Conservation (phyloP, 768 basidiomycete species). For the Amanita exitialis region DNA sequence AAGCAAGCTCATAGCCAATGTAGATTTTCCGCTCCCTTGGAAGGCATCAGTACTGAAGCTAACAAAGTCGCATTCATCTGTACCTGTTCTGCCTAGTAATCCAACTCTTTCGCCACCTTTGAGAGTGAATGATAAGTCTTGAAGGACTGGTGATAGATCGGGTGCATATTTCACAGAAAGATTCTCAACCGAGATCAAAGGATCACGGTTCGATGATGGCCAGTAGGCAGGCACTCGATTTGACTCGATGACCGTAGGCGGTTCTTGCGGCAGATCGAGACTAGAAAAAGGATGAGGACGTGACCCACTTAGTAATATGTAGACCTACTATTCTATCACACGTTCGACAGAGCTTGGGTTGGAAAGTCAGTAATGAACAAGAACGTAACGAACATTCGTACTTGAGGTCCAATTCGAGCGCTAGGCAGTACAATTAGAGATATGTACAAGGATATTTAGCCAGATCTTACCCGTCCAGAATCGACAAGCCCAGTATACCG, state of each 20-base stretch:
- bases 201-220: constrained; percentile 62
- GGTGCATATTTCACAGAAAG: constrained; percentile 77
- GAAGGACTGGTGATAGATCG: constrained; percentile 74
- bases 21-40: constrained; percentile 23
- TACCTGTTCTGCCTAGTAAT: constrained; percentile 68
- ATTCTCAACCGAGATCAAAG: constrained; percentile 61
- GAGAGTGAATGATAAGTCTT: constrained; percentile 63
- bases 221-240: constrained; percentile 84
- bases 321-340: constrained; percentile 67
- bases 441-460: neutral
- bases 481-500: constrained; percentile 44
- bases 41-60: constrained; percentile 24
- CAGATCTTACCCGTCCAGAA: constrained; percentile 31
- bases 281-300: constrained; percentile 11
- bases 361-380: constrained; percentile 6
- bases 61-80: neutral
- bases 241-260: constrained; percentile 63
- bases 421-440: constrained; percentile 22
- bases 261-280: constrained; percentile 79
- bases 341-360: constrained; percentile 72
- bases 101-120: constrained; percentile 69
- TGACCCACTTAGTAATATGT: neutral
- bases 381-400: constrained; percentile 22
- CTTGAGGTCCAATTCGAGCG: constrained; percentile 70
- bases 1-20: constrained; percentile 1